Evolutionary conservation across 768 basidiomycete genomes (phyloP).

Genomic region (Tricholoma flavovirens): DNA sequence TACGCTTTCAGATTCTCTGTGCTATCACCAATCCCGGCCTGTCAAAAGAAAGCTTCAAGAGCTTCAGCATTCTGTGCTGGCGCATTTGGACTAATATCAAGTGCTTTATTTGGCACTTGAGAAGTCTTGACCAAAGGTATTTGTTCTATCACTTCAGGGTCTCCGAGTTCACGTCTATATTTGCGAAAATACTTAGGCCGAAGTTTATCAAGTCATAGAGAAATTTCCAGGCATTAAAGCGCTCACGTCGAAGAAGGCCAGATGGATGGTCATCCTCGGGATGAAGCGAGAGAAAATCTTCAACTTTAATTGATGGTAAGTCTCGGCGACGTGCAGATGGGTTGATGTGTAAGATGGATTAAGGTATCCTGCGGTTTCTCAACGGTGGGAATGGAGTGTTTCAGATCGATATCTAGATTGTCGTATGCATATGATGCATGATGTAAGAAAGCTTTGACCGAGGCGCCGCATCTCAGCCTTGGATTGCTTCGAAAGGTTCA

Average conservation of each 20-base stretch:
- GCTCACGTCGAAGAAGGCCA: constrained; percentile 17
- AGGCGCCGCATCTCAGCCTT: constrained; percentile 9
- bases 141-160: constrained; percentile 20
- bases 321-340: constrained; percentile 16
- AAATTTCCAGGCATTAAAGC: constrained; percentile 26
- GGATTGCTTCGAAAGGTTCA: constrained; percentile 20
- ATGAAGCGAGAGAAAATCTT: constrained; percentile 7
- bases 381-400: not conserved
- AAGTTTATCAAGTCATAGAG: constrained; percentile 19
- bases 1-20: not conserved
- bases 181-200: constrained; percentile 12
- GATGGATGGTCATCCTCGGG: constrained; percentile 6
- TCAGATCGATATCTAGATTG: constrained; percentile 17
- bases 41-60: constrained; percentile 5
- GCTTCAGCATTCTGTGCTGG: not conserved
- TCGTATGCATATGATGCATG: constrained; percentile 17
- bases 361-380: not conserved
- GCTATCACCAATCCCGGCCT: constrained; percentile 21
- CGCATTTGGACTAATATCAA: not conserved
- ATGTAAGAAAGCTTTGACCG: constrained; percentile 17
- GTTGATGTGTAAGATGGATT: constrained; percentile 14
- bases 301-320: constrained; percentile 20
- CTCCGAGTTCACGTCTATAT: constrained; percentile 13
- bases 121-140: constrained; percentile 1
- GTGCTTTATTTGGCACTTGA: not conserved